These are phyloP conservation scores for Nemania serpens DNA, from an alignment of 2,329 filamentous ascomycete genomes.

Conservation along the genomic window DNA sequence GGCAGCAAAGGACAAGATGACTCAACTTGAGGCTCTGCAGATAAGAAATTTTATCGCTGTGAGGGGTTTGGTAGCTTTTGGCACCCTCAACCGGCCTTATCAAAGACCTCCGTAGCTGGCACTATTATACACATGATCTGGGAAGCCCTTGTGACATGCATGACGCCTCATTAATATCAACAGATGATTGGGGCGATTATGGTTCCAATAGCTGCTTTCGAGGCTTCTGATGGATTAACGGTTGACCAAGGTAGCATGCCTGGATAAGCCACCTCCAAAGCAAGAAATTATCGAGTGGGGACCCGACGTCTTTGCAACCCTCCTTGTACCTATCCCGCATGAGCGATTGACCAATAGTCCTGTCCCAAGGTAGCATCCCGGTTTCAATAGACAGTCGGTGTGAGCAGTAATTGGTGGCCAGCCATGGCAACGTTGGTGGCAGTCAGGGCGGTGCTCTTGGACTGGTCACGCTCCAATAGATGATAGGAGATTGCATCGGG, in stretches of 20 bases:
- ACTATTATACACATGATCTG: background rate
- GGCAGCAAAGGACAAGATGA: background rate
- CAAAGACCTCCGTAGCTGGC: background rate
- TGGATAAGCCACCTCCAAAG: background rate
- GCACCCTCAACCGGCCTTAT: conserved; percentile 1
- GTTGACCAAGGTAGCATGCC: background rate
- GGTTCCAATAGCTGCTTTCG: background rate
- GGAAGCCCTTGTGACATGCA: background rate
- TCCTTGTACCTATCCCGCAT: background rate
- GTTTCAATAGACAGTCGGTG: background rate
- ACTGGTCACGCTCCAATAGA: background rate
- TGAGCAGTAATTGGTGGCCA: conserved; percentile 1
- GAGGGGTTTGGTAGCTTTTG: background rate
- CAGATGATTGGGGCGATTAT: background rate
- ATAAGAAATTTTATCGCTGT: background rate
- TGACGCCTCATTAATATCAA: background rate
- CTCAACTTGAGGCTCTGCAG: background rate
- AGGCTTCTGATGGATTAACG: background rate
- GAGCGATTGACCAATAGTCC: background rate
- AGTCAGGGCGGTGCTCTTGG: background rate
- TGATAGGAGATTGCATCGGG: background rate
- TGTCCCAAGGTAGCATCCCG: background rate
- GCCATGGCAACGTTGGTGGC: background rate
- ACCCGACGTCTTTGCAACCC: background rate
- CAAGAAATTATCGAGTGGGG: background rate